phyloP scores from a whole-genome alignment of 129 eudicot species.

The Flaveria bidentis region DNA sequence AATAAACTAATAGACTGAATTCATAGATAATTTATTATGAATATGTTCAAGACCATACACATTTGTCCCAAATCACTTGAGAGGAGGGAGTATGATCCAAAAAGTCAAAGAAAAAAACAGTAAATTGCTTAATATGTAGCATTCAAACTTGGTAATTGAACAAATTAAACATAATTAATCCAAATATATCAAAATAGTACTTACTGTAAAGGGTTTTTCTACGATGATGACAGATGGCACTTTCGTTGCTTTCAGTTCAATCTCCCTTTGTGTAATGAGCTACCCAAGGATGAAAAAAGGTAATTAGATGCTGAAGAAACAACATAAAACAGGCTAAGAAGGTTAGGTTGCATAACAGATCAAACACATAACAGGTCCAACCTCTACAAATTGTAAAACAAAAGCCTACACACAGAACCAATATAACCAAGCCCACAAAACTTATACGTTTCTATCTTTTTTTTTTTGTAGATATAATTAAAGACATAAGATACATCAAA shows the following conservation, averaged over 20 bases:
- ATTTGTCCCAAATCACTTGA: background rate
- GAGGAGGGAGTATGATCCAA: background rate
- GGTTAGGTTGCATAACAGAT: background rate
- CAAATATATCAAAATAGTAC: background rate
- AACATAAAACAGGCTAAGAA: background rate
- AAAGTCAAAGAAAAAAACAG: background rate
- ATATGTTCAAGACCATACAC: background rate
- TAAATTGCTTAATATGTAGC: background rate
- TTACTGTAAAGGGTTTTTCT: slow-evolving; percentile 85
- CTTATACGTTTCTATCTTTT: no score
- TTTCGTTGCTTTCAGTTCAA: slow-evolving; percentile 72
- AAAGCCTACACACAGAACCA: no score
- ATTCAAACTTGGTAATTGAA: background rate
- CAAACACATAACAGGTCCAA: background rate
- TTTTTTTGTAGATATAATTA: no score
- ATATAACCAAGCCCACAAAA: no score
- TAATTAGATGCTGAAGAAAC: slow-evolving; percentile 13
- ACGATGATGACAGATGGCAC: slow-evolving; percentile 70
- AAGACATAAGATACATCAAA: no score
- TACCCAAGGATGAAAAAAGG: slow-evolving; percentile 40
- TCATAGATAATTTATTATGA: background rate
- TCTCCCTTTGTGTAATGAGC: slow-evolving; percentile 82
- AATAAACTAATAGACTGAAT: no score
- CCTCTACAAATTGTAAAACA: no score
- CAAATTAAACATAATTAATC: background rate